These are phyloP conservation scores for Podila clonocystis DNA, from an alignment of 192 early-diverging fungal genomes.

Conservation along the genomic window DNA sequence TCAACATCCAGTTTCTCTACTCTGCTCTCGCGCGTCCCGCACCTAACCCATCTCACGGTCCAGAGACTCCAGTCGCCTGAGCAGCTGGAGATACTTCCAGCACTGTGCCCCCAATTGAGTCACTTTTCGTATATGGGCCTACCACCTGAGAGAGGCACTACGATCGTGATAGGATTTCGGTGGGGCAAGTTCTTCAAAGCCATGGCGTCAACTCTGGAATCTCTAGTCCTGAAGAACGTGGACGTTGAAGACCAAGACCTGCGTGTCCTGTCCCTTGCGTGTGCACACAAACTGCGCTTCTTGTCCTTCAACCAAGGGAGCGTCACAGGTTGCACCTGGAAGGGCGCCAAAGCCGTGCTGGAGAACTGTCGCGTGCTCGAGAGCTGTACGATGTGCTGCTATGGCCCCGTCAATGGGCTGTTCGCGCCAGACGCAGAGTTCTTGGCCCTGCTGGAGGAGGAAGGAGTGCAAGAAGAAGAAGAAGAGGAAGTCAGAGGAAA, in stretches of 20 bases:
- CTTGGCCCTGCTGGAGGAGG: neutral
- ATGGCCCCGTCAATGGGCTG: neutral
- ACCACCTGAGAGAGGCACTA: neutral
- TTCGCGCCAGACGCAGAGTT: neutral
- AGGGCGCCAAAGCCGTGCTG: neutral
- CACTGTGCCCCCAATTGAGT: neutral
- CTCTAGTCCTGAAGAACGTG: neutral
- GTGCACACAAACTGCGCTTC: neutral
- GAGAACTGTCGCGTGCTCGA: constrained; percentile 5
- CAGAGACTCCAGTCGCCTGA: neutral
- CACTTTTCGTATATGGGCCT: neutral
- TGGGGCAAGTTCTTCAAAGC: neutral
- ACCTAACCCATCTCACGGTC: neutral
- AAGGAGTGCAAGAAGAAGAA: neutral
- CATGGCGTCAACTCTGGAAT: neutral
- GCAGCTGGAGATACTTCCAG: neutral
- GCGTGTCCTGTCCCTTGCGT: neutral
- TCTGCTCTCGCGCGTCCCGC: neutral
- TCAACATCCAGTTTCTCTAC: neutral
- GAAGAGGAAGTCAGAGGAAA: neutral
- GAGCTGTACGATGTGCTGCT: neutral
- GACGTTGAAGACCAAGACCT: neutral
- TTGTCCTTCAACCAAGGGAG: neutral
- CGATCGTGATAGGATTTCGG: neutral
- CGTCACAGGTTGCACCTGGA: neutral